Conservation (phyloP, 495 filamentous ascomycete species). For the Copromyces sp. region DNA sequence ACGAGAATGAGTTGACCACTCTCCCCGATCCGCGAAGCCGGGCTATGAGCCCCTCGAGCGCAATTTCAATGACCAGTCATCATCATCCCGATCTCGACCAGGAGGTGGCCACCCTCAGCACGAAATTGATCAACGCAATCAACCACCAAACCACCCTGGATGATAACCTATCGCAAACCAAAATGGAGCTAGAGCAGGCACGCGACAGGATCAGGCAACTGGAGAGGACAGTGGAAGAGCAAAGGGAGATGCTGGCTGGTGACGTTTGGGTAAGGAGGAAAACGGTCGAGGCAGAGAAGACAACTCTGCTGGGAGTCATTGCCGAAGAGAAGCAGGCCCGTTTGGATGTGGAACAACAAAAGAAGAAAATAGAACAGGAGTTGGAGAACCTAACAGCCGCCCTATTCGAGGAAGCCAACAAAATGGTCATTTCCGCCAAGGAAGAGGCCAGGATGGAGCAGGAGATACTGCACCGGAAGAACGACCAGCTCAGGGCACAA, state of each 20-base stretch:
- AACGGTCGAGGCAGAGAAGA: constrained; percentile 34
- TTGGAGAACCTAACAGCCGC: constrained; percentile 81
- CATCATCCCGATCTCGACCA: constrained; percentile 69
- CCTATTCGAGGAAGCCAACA: constrained; percentile 90
- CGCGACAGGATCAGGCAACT: constrained; percentile 56
- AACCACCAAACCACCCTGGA: constrained; percentile 93
- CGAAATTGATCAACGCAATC: constrained; percentile 92
- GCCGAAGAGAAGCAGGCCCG: constrained; percentile 61
- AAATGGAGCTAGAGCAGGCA: constrained; percentile 73
- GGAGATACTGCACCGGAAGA: constrained; percentile 24
- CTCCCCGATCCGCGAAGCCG: constrained; percentile 39
- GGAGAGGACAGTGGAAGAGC: constrained; percentile 42
- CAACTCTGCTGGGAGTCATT: constrained; percentile 23
- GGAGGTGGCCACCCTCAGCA: constrained; percentile 84
- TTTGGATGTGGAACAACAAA: constrained; percentile 58
- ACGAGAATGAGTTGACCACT: constrained; percentile 38
- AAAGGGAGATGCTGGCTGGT: constrained; percentile 53
- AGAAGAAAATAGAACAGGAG: constrained; percentile 63
- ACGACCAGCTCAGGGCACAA: constrained; percentile 41
- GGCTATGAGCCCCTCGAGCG: constrained; percentile 25
- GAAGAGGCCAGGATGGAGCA: constrained; percentile 29
- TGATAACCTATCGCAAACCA: constrained; percentile 71
- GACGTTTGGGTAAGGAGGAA: constrained; percentile 56
- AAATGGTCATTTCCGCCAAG: constrained; percentile 73
- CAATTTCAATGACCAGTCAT: constrained; percentile 12